These are phyloP conservation scores for Arabis alpina DNA, from an alignment of 345 rosid genomes.

Conservation along the genomic window DNA sequence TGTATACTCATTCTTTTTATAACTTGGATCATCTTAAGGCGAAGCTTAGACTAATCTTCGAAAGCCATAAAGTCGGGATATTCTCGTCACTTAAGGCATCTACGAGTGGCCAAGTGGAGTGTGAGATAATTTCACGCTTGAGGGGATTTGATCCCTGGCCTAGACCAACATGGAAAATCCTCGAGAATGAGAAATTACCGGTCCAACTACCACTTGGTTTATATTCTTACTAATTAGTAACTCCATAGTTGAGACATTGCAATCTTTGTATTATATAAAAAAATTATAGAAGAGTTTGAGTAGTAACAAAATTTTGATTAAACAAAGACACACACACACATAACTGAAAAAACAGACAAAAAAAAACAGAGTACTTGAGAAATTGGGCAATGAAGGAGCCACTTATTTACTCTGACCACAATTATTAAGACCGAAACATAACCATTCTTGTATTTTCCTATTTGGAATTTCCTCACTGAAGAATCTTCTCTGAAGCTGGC, in stretches of 20 bases:
- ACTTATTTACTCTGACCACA: constrained; percentile 31
- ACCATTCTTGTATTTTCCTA: not conserved
- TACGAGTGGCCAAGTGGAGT: too few relatives aligned
- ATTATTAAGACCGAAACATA: constrained; percentile 30
- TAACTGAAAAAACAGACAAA: not conserved
- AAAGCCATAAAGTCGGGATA: too few relatives aligned
- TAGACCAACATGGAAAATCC: too few relatives aligned
- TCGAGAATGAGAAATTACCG: too few relatives aligned
- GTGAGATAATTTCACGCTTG: too few relatives aligned
- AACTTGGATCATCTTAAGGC: too few relatives aligned
- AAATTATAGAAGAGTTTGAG: not conserved
- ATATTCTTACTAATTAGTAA: not conserved
- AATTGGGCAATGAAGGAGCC: constrained; percentile 26
- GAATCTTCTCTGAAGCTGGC: constrained; percentile 66
- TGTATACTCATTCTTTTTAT: not conserved
- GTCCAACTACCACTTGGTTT: too few relatives aligned
- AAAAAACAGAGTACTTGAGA: constrained; percentile 27
- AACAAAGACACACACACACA: constrained; percentile 12
- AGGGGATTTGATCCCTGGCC: too few relatives aligned
- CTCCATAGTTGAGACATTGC: not conserved
- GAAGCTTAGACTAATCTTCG: too few relatives aligned
- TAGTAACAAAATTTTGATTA: not conserved
- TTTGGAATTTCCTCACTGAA: constrained; percentile 18
- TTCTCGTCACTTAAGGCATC: too few relatives aligned
- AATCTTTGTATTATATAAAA: not conserved